A percentile compares a stretch with the other conserved stretches of the same genome.
Evolutionary conservation across 2,329 filamentous ascomycete species (phyloP).

Genomic region (Tolypocladium tropicale): DNA sequence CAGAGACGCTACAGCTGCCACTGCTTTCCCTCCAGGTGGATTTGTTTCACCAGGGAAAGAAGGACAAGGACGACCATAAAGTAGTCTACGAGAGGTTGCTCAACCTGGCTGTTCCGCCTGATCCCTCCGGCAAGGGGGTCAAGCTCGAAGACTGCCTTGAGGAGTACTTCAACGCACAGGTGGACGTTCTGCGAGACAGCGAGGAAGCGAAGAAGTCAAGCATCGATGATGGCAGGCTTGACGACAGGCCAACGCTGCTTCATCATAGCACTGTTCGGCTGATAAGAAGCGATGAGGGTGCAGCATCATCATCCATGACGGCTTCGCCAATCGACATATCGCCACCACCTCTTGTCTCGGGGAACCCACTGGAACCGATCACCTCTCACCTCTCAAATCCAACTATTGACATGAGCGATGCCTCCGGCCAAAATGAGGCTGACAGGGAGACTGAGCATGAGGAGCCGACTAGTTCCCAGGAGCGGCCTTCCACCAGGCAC

Average conservation of each 20-base stretch:
- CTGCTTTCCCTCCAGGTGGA: constrained; percentile 88
- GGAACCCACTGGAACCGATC: not conserved
- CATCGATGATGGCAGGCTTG: constrained; percentile 15
- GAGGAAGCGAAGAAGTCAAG: constrained; percentile 39
- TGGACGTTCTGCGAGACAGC: constrained; percentile 74
- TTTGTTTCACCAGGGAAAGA: constrained; percentile 83
- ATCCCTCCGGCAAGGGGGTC: constrained; percentile 58
- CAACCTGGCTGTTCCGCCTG: constrained; percentile 79
- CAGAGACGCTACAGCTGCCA: constrained; percentile 77
- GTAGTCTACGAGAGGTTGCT: constrained; percentile 85
- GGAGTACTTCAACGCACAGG: constrained; percentile 86
- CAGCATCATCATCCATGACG: constrained; percentile 21
- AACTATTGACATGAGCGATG: not conserved
- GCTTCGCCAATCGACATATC: constrained; percentile 20
- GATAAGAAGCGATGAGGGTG: constrained; percentile 20
- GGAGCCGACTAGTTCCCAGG: constrained; percentile 1
- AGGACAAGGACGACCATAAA: constrained; percentile 82
- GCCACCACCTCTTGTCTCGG: constrained; percentile 8
- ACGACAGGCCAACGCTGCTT: constrained; percentile 13
- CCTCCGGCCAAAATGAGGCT: not conserved
- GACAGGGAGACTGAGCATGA: not conserved
- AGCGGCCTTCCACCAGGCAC: constrained; percentile 23
- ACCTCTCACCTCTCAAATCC: not conserved
- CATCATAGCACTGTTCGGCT: constrained; percentile 22
- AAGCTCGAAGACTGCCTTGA: constrained; percentile 87